These are phyloP conservation scores for Xylariaceae sp. DNA, from an alignment of 2,329 filamentous ascomycete genomes.

Conservation along the genomic window DNA sequence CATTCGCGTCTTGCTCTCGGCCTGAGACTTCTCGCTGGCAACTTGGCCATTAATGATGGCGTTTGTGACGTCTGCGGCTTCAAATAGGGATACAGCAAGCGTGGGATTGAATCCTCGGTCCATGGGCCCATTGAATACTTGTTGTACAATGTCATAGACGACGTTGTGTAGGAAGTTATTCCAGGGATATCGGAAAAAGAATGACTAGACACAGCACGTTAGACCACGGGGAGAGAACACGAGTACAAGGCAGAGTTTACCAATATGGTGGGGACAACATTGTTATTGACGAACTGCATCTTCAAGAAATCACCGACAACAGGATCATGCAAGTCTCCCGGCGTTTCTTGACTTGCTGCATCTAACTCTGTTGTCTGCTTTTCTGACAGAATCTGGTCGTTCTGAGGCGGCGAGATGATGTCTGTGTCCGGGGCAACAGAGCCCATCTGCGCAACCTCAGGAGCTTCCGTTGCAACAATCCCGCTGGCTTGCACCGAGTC, in stretches of 20 bases:
- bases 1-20: constrained; percentile 78
- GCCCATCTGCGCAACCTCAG: background rate
- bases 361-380: background rate
- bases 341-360: constrained; percentile 5
- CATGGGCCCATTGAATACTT: constrained; percentile 98
- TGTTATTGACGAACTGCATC: constrained; percentile 91
- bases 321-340: constrained; percentile 42
- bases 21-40: constrained; percentile 79
- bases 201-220: constrained; percentile 55
- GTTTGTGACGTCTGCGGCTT: constrained; percentile 81
- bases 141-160: constrained; percentile 97
- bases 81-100: constrained; percentile 87
- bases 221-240: constrained; percentile 21
- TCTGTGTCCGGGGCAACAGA: constrained; percentile 2
- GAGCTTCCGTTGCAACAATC: background rate
- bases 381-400: constrained; percentile 1
- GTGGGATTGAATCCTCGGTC: constrained; percentile 89
- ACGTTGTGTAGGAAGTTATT: constrained; percentile 99
- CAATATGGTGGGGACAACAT: constrained; percentile 90
- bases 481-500: background rate
- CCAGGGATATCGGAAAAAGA: constrained; percentile 98
- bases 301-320: constrained; percentile 95
- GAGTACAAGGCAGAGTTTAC: constrained; percentile 48
- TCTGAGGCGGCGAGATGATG: background rate
- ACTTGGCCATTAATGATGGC: constrained; percentile 88